Conservation (phyloP, 768 basidiomycete species). For the Epithele typhae region DNA sequence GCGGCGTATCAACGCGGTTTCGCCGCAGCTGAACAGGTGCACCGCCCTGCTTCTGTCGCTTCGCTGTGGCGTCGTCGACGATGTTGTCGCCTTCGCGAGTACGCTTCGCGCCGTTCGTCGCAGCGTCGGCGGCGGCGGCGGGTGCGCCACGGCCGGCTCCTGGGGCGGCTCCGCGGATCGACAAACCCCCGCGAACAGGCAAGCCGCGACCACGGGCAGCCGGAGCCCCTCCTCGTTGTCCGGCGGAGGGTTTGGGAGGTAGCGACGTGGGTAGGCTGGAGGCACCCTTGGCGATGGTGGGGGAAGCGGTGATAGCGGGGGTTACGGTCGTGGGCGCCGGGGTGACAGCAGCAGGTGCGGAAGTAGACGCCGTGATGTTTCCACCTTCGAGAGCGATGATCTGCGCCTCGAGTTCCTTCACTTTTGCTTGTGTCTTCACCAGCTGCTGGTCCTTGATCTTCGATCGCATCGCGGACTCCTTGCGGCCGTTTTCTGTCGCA, state of each 20-base stretch:
- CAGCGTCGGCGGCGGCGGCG: constrained; percentile 28
- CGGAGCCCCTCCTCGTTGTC: constrained; percentile 23
- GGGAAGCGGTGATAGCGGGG: constrained; percentile 6
- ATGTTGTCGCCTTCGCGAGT: constrained; percentile 45
- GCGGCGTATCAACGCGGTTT: constrained; percentile 16
- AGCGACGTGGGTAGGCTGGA: constrained; percentile 14
- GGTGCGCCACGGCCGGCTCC: constrained; percentile 21
- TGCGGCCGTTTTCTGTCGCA: constrained; percentile 66
- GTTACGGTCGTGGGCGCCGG: constrained; percentile 10
- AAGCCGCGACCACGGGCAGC: constrained; percentile 7
- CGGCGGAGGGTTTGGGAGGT: constrained; percentile 26
- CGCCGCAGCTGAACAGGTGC: constrained; percentile 23
- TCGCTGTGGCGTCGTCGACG: constrained; percentile 58
- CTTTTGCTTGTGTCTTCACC: constrained; percentile 50
- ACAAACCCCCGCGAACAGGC: constrained; percentile 22
- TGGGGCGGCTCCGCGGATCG: constrained; percentile 20
- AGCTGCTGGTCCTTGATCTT: constrained; percentile 73
- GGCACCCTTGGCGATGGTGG: constrained; percentile 22
- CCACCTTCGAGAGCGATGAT: constrained; percentile 52
- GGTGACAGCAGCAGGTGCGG: constrained; percentile 6
- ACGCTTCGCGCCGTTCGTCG: constrained; percentile 44
- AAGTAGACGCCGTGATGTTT: constrained; percentile 16
- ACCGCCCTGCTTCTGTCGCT: constrained; percentile 60
- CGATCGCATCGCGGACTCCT: constrained; percentile 54
- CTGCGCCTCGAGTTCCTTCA: constrained; percentile 68